phyloP scores from a whole-genome alignment of 805 yeast species.

The Saturnispora zaruensis region DNA sequence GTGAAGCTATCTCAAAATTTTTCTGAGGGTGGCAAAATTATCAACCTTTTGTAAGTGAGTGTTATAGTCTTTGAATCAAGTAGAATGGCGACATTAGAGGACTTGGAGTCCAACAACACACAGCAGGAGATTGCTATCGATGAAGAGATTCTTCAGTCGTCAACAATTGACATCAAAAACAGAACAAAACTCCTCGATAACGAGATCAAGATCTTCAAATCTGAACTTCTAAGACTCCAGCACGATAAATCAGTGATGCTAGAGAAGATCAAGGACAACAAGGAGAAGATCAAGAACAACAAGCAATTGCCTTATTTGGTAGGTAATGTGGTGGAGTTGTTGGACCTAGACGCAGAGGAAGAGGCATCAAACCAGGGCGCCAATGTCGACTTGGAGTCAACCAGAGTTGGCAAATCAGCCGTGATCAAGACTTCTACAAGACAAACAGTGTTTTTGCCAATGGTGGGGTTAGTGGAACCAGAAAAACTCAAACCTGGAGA shows the following conservation, averaged over 20 bases:
- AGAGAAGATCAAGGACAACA: conserved; percentile 90
- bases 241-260: conserved; percentile 92
- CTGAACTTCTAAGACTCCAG: conserved; percentile 80
- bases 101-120: conserved; percentile 40
- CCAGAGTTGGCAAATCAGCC: conserved; percentile 93
- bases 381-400: conserved; percentile 84
- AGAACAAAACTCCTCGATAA: conserved; percentile 85
- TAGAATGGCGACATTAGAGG: conserved; percentile 77
- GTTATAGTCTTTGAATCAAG: neutral
- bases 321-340: conserved; percentile 90
- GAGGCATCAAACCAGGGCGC: conserved; percentile 89
- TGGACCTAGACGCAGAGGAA: conserved; percentile 79
- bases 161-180: conserved; percentile 76
- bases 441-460: conserved; percentile 92
- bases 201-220: conserved; percentile 89
- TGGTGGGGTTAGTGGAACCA: conserved; percentile 92
- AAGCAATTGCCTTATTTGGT: conserved; percentile 93
- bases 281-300: conserved; percentile 91
- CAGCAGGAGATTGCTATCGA: conserved; percentile 57
- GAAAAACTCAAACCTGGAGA: conserved; percentile 93
- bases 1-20: neutral
- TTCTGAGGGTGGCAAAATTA: neutral
- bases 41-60: neutral
- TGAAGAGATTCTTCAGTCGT: conserved; percentile 67
- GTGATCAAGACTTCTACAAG: conserved; percentile 96